phyloP scores from a whole-genome alignment of 495 filamentous ascomycete species.

The Astrothelium subdiscretum region DNA sequence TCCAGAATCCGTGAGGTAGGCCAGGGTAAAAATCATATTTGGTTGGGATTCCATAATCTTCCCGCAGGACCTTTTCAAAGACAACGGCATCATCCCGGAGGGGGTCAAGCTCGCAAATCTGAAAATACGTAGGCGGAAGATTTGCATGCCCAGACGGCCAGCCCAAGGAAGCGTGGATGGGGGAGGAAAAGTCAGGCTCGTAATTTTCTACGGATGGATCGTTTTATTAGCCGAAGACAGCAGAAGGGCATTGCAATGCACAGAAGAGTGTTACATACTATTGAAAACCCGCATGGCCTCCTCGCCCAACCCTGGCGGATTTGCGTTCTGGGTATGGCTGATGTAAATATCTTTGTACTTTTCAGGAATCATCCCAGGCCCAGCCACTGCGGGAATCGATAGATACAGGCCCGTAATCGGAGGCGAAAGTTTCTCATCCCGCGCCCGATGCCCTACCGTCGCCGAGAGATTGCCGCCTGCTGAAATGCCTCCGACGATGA shows the following conservation, averaged over 20 bases:
- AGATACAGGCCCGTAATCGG: constrained; percentile 36
- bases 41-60: constrained; percentile 27
- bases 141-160: constrained; percentile 12
- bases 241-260: not conserved
- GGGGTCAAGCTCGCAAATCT: constrained; percentile 28
- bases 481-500: constrained; percentile 39
- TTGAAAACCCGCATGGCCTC: constrained; percentile 12
- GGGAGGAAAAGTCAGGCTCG: constrained; percentile 8
- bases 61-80: constrained; percentile 18
- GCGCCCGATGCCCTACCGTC: constrained; percentile 29
- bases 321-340: constrained; percentile 31
- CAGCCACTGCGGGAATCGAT: constrained; percentile 27
- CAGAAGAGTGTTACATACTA: not conserved
- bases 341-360: constrained; percentile 26
- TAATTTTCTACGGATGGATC: constrained; percentile 5
- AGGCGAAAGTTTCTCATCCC: constrained; percentile 34
- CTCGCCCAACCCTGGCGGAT: constrained; percentile 16
- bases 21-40: constrained; percentile 34
- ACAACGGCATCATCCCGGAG: constrained; percentile 27
- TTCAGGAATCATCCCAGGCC: constrained; percentile 14
- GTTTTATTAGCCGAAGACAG: not conserved
- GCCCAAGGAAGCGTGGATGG: not conserved
- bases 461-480: constrained; percentile 39
- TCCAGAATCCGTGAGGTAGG: constrained; percentile 33
- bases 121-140: constrained; percentile 32